Base-by-base conservation (phyloP, 2,329 filamentous ascomycete species). In the Aspergillus sp. region DNA sequence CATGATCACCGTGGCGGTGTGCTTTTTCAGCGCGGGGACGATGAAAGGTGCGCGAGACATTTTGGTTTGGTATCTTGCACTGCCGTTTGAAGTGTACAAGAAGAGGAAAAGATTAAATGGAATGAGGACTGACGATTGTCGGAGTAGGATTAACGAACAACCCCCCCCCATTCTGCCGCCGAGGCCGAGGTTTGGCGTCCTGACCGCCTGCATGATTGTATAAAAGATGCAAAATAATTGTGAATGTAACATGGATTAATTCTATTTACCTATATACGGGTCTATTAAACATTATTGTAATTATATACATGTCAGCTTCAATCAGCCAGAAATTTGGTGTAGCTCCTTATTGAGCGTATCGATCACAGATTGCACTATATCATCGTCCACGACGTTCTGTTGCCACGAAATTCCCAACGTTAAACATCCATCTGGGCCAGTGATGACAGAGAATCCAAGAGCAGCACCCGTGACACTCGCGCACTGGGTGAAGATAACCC, bases 1-100 rank as follows among this genome's bases (percentile, higher is more conserved):
- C 76, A 97, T 92, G 69, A 99, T 98, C 68, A 98, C 89, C 3
- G 93, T 97, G 22, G 92, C 92, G 39, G 95, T 97, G 77, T 98
- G 95, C 71, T 86, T 86, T 71, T 85, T 89, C 34, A 90, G 79
- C 41, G 93, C 90, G 27, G 91, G 90, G 59, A 96, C 87, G 19
- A 95, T 82, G 54, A 95, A 80, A 13, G 86, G 85, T 56, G 80
- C 78, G 61, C 76, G 75, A 44, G 78, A 64, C 78, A 82, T 81
- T 19, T 67, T 75, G 65, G 24, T 47, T 5, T 5, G 22, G 1
- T 15, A 13, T 19, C 34, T 5, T n/a, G 27, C 3, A 34, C 17
- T 48, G 30, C 11, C 12, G 27, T n/a, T 15, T 19, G 27, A 34
- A 19, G 17, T 42, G 40, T 42, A 9, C 15, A 19, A 17, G 3